phyloP scores from a whole-genome alignment of 1,284 basidiomycete genomes.

The Schizopora paradoxa region DNA sequence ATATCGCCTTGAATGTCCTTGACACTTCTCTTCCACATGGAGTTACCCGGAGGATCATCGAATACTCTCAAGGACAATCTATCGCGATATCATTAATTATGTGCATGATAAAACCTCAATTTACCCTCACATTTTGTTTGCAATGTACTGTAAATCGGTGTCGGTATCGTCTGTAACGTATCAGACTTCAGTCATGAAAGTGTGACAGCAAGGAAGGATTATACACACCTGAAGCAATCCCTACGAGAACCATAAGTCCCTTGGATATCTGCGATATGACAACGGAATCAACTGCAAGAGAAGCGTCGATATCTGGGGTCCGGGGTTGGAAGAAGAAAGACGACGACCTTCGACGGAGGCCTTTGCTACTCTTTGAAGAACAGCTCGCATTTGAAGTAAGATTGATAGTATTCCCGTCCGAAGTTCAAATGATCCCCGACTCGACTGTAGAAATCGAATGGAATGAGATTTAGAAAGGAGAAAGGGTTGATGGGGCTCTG shows the following conservation, averaged over 20 bases:
- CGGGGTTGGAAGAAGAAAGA: not conserved
- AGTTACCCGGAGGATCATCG: slow-evolving; percentile 48
- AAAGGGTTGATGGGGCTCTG: not conserved
- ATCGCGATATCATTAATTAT: slow-evolving; percentile 5
- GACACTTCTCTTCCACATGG: slow-evolving; percentile 80
- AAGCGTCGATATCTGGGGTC: slow-evolving; percentile 8
- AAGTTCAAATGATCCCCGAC: no score
- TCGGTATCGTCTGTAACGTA: slow-evolving; percentile 66
- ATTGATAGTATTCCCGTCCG: no score
- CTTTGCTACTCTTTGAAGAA: slow-evolving; percentile 69
- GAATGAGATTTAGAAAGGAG: not conserved
- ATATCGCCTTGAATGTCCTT: slow-evolving; percentile 83
- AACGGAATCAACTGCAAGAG: slow-evolving; percentile 55
- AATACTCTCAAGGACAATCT: slow-evolving; percentile 74
- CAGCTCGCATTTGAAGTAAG: slow-evolving; percentile 57
- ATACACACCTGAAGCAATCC: slow-evolving; percentile 62
- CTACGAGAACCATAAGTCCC: slow-evolving; percentile 84
- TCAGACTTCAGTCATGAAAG: slow-evolving; percentile 11
- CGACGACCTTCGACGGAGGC: slow-evolving; percentile 61
- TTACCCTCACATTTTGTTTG: slow-evolving; percentile 77
- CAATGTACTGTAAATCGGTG: slow-evolving; percentile 61
- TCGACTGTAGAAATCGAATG: slow-evolving; percentile 5
- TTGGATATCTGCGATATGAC: slow-evolving; percentile 74
- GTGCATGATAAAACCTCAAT: slow-evolving; percentile 8
- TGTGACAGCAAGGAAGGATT: slow-evolving; percentile 11